phyloP scores from a whole-genome alignment of 2,329 filamentous ascomycete genomes.

The Ampelomyces quisqualis region DNA sequence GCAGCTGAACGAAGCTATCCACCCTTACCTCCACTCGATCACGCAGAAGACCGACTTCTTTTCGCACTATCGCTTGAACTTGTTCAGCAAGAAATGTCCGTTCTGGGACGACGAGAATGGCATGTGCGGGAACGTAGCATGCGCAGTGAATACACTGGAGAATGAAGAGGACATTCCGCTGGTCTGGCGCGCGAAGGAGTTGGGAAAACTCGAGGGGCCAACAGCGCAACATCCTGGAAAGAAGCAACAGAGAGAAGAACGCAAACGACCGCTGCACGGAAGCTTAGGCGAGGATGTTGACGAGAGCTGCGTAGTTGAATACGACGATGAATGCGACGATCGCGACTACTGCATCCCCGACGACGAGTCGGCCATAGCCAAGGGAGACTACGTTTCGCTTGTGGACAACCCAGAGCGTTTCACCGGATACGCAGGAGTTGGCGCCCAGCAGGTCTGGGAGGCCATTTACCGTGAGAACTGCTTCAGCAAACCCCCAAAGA shows the following conservation, averaged over 20 bases:
- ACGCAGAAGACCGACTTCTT: slow-evolving; percentile 94
- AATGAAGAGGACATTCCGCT: slow-evolving; percentile 91
- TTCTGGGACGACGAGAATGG: slow-evolving; percentile 94
- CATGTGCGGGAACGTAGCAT: slow-evolving; percentile 96
- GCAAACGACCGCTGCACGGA: slow-evolving; percentile 74
- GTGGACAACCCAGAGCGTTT: slow-evolving; percentile 93
- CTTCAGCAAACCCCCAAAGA: slow-evolving; percentile 60
- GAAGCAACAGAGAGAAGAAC: slow-evolving; percentile 68
- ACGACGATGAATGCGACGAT: slow-evolving; percentile 95
- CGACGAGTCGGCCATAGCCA: slow-evolving; percentile 80
- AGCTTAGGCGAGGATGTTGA: slow-evolving; percentile 81
- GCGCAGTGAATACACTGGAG: slow-evolving; percentile 90
- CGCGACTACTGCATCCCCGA: slow-evolving; percentile 96
- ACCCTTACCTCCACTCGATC: slow-evolving; percentile 75
- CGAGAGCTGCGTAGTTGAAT: slow-evolving; percentile 95
- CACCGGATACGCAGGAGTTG: slow-evolving; percentile 85
- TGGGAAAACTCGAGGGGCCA: slow-evolving; percentile 89
- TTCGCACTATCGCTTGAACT: slow-evolving; percentile 91
- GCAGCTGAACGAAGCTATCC: slow-evolving; percentile 72
- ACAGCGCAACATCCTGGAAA: slow-evolving; percentile 84
- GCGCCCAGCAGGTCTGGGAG: slow-evolving; percentile 90
- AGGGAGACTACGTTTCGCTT: slow-evolving; percentile 95
- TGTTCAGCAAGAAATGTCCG: slow-evolving; percentile 91
- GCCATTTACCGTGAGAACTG: slow-evolving; percentile 97
- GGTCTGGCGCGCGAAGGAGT: slow-evolving; percentile 87